These are phyloP conservation scores for Lachancea fermentati DNA, from an alignment of 805 yeast genomes.

Conservation along the genomic window DNA sequence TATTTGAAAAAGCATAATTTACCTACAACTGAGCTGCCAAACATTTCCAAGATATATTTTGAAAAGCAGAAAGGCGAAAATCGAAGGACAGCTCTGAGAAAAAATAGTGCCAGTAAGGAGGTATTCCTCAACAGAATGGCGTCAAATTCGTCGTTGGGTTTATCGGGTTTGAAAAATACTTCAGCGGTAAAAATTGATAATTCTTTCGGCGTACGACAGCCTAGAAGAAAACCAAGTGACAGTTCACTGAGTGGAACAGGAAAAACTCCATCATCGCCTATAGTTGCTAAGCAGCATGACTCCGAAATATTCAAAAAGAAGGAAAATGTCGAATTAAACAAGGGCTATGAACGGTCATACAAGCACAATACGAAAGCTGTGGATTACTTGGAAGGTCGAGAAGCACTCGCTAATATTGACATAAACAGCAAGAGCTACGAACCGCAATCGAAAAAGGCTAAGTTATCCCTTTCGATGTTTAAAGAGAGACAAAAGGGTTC, in stretches of 20 bases:
- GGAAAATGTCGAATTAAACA: conserved; percentile 2
- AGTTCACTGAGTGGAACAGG: conserved; percentile 5
- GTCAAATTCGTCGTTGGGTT: conserved; percentile 2
- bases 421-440: conserved; percentile 16
- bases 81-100: conserved; percentile 28
- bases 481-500: not conserved
- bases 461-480: not conserved
- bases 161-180: conserved; percentile 1
- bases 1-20: conserved; percentile 34
- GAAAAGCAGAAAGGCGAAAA: conserved; percentile 34
- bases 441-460: conserved; percentile 2
- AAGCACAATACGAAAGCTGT: conserved; percentile 1
- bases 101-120: conserved; percentile 12
- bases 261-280: conserved; percentile 17
- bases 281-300: conserved; percentile 2
- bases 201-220: conserved; percentile 7
- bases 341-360: not conserved
- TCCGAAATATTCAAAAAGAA: conserved; percentile 2
- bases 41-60: conserved; percentile 33
- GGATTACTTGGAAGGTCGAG: conserved; percentile 17
- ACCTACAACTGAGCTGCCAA: conserved; percentile 35
- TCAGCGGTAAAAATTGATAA: conserved; percentile 1
- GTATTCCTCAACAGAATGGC: conserved; percentile 6
- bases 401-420: conserved; percentile 26
- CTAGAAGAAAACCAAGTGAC: conserved; percentile 9